Base-by-base conservation (phyloP, 2,329 filamentous ascomycete genomes). In the Fusarium sp. region DNA sequence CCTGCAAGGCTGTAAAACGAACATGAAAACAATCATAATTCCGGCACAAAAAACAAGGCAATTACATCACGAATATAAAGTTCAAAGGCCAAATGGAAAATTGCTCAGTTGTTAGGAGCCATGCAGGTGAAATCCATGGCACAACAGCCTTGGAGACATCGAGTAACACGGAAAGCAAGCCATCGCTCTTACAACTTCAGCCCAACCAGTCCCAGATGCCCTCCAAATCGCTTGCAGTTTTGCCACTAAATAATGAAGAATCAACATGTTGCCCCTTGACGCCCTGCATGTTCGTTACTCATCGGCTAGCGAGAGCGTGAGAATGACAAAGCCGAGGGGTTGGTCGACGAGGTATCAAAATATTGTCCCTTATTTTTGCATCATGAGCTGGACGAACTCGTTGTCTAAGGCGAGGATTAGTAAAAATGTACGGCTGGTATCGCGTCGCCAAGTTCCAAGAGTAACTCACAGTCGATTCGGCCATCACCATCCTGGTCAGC, bases 381-480 rank as follows among this genome's bases (percentile, higher is more conserved):
- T 95, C 93, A 96, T 96, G 79, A 96, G 90, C 84, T 96, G 93
- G 75, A 96, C 93, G 79, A 96, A 96, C 83, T 96, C 93, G 85
- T 95, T 95, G 84, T 95, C 92, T 95, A 75, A 22, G 17, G 39
- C 39, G 28, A 39, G 38, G 28, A 65, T 77, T 31, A 78, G 72
- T 47, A 36, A 57, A 56, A 38, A 36, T 33, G 15, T 28, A 26
- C 19, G 19, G 7, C 19, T 43, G 31, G 17, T n/a, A 19, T 50
- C 22, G 34, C 49, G 19, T 39, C 10, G 21, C 42, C 50, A 40
- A 39, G 42, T 44, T 22, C 31, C 26, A 19, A 33, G n/a, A 50
- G 46, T 19, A 42, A 81, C 90, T 72, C 85, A 95, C 93, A 96
- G 81, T 96, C 93, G 77, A 96, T 96, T 76, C 92, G 90, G 77